A percentile compares a stretch with the other conserved stretches of the same genome.
Evolutionary conservation across 495 filamentous ascomycete species (phyloP).

Genomic region (Xylaria curta): DNA sequence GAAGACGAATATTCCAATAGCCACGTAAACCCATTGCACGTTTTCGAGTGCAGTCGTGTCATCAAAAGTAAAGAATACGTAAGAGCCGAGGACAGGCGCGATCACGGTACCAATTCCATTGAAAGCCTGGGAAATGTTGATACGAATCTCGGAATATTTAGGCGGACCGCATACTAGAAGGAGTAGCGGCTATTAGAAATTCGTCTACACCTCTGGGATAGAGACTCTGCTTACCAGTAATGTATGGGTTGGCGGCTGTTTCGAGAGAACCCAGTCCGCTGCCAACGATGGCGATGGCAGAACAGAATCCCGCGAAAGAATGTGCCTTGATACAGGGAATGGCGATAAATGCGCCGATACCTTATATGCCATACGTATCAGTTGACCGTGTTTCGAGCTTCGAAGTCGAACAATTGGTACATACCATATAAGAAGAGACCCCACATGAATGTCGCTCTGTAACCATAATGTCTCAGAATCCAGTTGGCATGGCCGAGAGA

Average conservation of each 20-base stretch:
- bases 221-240: slow-evolving; percentile 47
- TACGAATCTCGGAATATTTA: slow-evolving; percentile 69
- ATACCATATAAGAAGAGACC: slow-evolving; percentile 58
- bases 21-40: slow-evolving; percentile 79
- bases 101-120: slow-evolving; percentile 69
- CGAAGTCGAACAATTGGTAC: slow-evolving; percentile 46
- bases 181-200: background rate
- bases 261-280: slow-evolving; percentile 73
- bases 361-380: slow-evolving; percentile 22
- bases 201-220: background rate
- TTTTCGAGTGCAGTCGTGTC: slow-evolving; percentile 57
- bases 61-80: slow-evolving; percentile 70
- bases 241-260: slow-evolving; percentile 73
- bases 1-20: slow-evolving; percentile 72
- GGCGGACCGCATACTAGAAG: slow-evolving; percentile 67
- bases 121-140: slow-evolving; percentile 71
- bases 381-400: background rate
- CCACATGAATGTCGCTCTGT: slow-evolving; percentile 65
- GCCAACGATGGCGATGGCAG: slow-evolving; percentile 72
- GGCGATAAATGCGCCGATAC: slow-evolving; percentile 49
- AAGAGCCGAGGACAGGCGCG: slow-evolving; percentile 69
- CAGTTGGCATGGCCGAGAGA: slow-evolving; percentile 68
- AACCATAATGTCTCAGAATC: slow-evolving; percentile 69
- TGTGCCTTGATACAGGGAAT: slow-evolving; percentile 43
- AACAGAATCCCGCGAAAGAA: slow-evolving; percentile 76